Evolutionary conservation across 2,329 filamentous ascomycete genomes (phyloP), one percentile per base, ranked within the genome.

Genomic region (Paramyrothecium roridum): DNA sequence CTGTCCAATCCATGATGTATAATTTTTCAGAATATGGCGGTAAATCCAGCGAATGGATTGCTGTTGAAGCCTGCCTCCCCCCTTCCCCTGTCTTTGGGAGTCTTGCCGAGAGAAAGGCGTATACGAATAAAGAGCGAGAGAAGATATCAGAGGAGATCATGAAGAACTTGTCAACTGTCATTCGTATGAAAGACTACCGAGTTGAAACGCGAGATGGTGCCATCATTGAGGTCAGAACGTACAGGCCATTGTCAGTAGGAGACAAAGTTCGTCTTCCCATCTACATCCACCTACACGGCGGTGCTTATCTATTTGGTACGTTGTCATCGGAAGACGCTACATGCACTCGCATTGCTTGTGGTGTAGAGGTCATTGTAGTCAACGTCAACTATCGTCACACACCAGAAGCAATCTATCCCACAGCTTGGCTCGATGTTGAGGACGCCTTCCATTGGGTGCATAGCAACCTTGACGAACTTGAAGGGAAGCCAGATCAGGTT

Each of bases 341-440:
- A 1, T 86, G 82, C 58, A 67, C 77, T 0, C 70, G 73, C 0
- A 74, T 83, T 11, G 78, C 80, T 0, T 63, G 75, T 13, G 70
- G 70, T 4, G 64, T 72, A 0, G 65, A 68, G 1, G 70, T 78
- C 2, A 67, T 79, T 0, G 80, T 85, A 0, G 60, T 85, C 1
- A 81, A 83, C 46, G 70, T 85, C 13, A 82, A 83, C 59, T 86
- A 86, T 63, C 77, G 84, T 0, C 82, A 86, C 60, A 82, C 82
- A 0, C 83, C 83, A 0, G 78, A 85, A 52, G 68, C 76, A 57
- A 60, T 56, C 0, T 85, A 80, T 55, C 84, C 83, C 0, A 78
- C 74, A 0, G 74, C 77, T 0, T 83, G 77, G 76, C 57, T 79
- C 47, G 84, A 87, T 49, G 65, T 73, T 0, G 76, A 82, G 55